phyloP scores from a whole-genome alignment of 192 early-diverging fungal species.

The Gonapodya prolifera region DNA sequence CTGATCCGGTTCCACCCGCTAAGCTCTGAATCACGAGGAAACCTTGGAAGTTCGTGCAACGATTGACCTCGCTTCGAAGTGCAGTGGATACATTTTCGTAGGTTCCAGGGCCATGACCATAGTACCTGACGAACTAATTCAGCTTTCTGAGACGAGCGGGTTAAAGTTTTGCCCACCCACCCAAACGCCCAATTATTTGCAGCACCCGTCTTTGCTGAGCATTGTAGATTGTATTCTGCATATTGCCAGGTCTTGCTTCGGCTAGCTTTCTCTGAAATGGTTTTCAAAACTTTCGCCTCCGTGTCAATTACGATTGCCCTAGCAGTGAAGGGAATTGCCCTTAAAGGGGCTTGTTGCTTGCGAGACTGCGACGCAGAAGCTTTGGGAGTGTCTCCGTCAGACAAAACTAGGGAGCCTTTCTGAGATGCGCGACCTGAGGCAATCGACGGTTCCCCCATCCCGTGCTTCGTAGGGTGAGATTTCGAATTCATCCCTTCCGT shows the following conservation, averaged over 20 bases:
- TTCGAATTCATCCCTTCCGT: not conserved
- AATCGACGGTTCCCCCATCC: not conserved
- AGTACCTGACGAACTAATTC: not conserved
- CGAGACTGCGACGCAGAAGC: not conserved
- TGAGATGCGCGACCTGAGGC: not conserved
- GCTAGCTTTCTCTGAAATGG: not conserved
- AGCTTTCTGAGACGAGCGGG: not conserved
- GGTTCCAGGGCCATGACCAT: not conserved
- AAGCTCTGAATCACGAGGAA: slow-evolving; percentile 12
- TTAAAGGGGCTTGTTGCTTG: not conserved
- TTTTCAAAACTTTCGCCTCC: not conserved
- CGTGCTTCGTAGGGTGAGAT: not conserved
- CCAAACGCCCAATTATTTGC: not conserved
- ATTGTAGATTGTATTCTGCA: not conserved
- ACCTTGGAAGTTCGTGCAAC: not conserved
- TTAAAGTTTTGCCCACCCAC: not conserved
- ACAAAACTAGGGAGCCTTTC: not conserved
- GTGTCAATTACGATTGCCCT: not conserved
- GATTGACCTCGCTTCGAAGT: not conserved
- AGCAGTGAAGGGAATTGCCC: not conserved
- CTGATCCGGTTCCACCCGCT: slow-evolving; percentile 12
- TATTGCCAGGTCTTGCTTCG: not conserved
- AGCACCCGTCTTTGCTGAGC: not conserved
- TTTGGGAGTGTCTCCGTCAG: not conserved
- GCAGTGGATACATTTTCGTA: not conserved